A percentile compares a stretch with the other conserved stretches of the same genome.
Evolutionary conservation across 345 rosid genomes (phyloP).

Genomic region (Salix suchowensis): DNA sequence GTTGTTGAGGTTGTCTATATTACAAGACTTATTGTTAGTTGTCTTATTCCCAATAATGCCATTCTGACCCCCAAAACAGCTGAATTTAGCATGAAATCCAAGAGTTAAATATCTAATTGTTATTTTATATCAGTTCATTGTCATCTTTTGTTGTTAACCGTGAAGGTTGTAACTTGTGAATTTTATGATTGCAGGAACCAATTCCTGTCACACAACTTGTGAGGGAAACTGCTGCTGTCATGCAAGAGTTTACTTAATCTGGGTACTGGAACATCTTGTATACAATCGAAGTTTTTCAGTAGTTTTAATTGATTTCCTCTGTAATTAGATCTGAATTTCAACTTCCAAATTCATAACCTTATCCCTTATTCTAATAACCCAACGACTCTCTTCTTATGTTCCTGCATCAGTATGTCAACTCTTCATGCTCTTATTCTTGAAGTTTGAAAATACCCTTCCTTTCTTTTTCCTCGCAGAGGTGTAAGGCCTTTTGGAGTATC

Average conservation of each 20-base stretch:
- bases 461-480: no score
- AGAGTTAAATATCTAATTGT: not conserved
- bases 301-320: not conserved
- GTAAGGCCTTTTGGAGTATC: no score
- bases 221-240: no score
- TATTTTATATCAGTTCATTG: not conserved
- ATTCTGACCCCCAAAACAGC: not conserved
- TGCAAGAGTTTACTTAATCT: no score
- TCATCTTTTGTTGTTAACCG: no score
- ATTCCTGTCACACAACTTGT: no score
- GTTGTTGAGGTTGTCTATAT: not conserved
- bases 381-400: not conserved
- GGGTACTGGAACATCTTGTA: not conserved
- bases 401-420: not conserved
- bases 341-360: not conserved
- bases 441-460: no score
- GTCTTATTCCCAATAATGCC: not conserved
- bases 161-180: no score
- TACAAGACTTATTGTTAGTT: not conserved
- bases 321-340: not conserved
- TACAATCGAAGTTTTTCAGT: not conserved
- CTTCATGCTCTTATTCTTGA: no score
- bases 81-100: not conserved
- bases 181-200: no score
- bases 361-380: not conserved